Evolutionary conservation across 169 alveolate species (phyloP).

Genomic region (Plasmodium adleri): DNA sequence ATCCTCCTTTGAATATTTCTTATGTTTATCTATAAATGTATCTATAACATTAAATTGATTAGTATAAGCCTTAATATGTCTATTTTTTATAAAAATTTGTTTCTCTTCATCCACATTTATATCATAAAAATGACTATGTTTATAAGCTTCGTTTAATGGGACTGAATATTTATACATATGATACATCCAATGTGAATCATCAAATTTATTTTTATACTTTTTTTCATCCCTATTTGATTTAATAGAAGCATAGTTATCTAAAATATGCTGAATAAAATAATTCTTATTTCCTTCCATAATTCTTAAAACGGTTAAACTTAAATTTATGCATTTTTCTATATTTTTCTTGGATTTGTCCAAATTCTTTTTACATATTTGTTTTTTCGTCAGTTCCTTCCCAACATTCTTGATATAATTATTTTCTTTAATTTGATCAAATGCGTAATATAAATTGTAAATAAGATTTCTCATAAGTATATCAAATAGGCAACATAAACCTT

Average conservation of each 20-base stretch:
- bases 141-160: not conserved
- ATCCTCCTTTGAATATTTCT: slow-evolving; percentile 24
- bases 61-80: slow-evolving; percentile 23
- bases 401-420: not conserved
- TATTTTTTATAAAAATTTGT: slow-evolving; percentile 19
- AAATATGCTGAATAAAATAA: slow-evolving; percentile 34
- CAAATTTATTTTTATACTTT: slow-evolving; percentile 47
- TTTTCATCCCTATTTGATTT: slow-evolving; percentile 5
- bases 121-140: not conserved
- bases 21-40: slow-evolving; percentile 60
- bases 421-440: slow-evolving; percentile 64
- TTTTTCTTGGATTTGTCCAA: slow-evolving; percentile 57
- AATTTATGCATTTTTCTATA: slow-evolving; percentile 42
- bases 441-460: slow-evolving; percentile 37
- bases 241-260: slow-evolving; percentile 61
- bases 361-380: not conserved
- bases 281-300: slow-evolving; percentile 29
- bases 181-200: slow-evolving; percentile 29
- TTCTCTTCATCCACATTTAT: not conserved
- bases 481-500: slow-evolving; percentile 23
- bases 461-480: slow-evolving; percentile 16
- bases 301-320: slow-evolving; percentile 38
- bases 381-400: not conserved
- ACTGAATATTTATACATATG: slow-evolving; percentile 30
- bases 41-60: slow-evolving; percentile 46